Percentiles rank a stretch among this genome's conserved stretches.
phyloP scores from a whole-genome alignment of 2,329 filamentous ascomycete species.

The Fusarium musae region DNA sequence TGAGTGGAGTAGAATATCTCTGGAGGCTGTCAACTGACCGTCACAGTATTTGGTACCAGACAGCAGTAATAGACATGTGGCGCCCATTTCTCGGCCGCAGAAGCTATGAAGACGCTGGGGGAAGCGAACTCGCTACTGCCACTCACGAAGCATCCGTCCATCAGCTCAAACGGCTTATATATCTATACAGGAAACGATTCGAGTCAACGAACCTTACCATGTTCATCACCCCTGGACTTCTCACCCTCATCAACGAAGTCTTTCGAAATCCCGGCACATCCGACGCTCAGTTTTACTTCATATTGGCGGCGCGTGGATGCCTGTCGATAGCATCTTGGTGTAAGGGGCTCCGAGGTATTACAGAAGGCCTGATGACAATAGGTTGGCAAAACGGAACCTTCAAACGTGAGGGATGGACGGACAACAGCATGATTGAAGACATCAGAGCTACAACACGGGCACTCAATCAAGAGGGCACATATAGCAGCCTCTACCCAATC shows the following conservation, averaged over 20 bases:
- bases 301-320: neutral
- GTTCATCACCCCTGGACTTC: neutral
- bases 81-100: neutral
- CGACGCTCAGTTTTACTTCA: conserved; percentile 18
- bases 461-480: neutral
- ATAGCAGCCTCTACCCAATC: conserved; percentile 19
- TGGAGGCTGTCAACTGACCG: neutral
- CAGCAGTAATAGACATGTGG: conserved; percentile 13
- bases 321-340: conserved; percentile 11
- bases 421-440: conserved; percentile 9
- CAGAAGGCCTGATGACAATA: conserved; percentile 13
- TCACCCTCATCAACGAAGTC: conserved; percentile 3
- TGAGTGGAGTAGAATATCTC: fast-evolving
- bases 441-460: neutral
- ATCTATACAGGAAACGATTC: conserved; percentile 8
- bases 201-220: conserved; percentile 12
- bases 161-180: conserved; percentile 6
- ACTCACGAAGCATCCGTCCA: neutral
- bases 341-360: conserved; percentile 1
- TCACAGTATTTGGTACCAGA: conserved; percentile 6
- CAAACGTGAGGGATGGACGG: neutral
- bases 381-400: conserved; percentile 15
- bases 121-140: neutral
- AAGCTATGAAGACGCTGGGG: fast-evolving
- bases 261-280: neutral